phyloP scores from a whole-genome alignment of 345 rosid species.

The Microcos paniculata region DNA sequence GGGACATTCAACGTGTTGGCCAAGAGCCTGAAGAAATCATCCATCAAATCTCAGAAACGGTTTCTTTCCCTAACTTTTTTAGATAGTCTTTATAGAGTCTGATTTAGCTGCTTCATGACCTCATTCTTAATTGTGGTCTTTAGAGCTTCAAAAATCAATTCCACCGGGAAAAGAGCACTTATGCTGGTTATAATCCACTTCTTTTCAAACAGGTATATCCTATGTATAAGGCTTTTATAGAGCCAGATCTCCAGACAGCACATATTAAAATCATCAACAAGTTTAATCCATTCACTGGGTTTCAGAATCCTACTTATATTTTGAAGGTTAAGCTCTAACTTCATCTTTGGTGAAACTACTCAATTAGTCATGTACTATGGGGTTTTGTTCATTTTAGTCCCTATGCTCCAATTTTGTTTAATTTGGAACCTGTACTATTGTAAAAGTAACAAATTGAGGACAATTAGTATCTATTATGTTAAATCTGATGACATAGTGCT shows the following conservation, averaged over 20 bases:
- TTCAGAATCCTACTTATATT: slow-evolving; percentile 96
- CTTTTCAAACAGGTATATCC: slow-evolving; percentile 75
- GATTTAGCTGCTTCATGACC: slow-evolving; percentile 14
- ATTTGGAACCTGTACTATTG: no score
- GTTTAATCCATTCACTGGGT: slow-evolving; percentile 96
- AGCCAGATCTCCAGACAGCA: slow-evolving; percentile 96
- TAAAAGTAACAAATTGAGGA: no score
- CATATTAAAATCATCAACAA: slow-evolving; percentile 93
- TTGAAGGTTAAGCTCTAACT: slow-evolving; percentile 55
- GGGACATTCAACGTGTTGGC: slow-evolving; percentile 97
- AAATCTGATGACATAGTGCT: no score
- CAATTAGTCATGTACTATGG: no score
- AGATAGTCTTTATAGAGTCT: slow-evolving; percentile 12
- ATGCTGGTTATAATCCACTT: slow-evolving; percentile 15
- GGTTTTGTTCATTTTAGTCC: no score
- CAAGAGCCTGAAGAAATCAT: slow-evolving; percentile 99
- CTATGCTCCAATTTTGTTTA: no score
- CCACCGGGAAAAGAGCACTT: neutral
- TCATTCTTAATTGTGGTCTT: neutral
- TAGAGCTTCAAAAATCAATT: neutral
- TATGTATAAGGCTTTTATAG: slow-evolving; percentile 99
- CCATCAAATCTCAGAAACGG: slow-evolving; percentile 99
- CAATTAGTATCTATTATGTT: no score
- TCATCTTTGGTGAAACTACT: no score
- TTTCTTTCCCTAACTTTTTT: slow-evolving; percentile 31